A percentile compares a stretch with the other conserved stretches of the same genome.
Conservation (phyloP, 2,329 filamentous ascomycete genomes). For the Calonectria crousiana region DNA sequence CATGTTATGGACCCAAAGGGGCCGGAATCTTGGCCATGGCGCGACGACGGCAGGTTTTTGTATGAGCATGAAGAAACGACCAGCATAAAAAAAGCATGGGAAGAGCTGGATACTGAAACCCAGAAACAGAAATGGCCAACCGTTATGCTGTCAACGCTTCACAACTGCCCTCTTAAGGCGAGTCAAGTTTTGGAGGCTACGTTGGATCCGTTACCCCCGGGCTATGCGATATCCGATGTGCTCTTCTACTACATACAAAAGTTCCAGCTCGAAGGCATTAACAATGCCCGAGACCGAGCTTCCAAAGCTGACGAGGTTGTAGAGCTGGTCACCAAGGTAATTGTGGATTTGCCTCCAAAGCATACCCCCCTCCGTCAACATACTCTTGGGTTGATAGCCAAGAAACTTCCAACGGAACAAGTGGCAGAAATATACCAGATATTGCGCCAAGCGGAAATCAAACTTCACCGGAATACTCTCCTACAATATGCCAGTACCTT, state of each 20-base stretch:
- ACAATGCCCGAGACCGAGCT: slow-evolving; percentile 35
- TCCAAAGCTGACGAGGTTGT: slow-evolving; percentile 47
- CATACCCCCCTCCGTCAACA: slow-evolving; percentile 54
- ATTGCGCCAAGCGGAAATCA: slow-evolving; percentile 45
- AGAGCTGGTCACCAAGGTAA: slow-evolving; percentile 43
- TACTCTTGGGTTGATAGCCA: slow-evolving; percentile 50
- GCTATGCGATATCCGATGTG: slow-evolving; percentile 54
- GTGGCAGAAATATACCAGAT: slow-evolving; percentile 51
- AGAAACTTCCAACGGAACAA: slow-evolving; percentile 46
- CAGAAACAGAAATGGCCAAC: slow-evolving; percentile 47
- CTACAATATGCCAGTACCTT: slow-evolving; percentile 62
- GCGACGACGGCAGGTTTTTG: slow-evolving; percentile 45
- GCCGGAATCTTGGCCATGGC: slow-evolving; percentile 42
- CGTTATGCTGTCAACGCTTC: slow-evolving; percentile 52
- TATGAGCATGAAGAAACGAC: slow-evolving; percentile 45
- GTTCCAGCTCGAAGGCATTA: slow-evolving; percentile 33
- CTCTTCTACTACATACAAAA: slow-evolving; percentile 47
- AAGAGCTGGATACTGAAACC: slow-evolving; percentile 39
- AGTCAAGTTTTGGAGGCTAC: slow-evolving; percentile 53
- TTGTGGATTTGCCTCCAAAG: slow-evolving; percentile 45
- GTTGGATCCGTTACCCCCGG: slow-evolving; percentile 49
- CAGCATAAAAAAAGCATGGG: slow-evolving; percentile 51
- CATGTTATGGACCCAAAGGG: slow-evolving; percentile 33
- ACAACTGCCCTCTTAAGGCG: slow-evolving; percentile 47
- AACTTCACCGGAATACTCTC: slow-evolving; percentile 57